These are phyloP conservation scores for Ogataea hybrid DNA, from an alignment of 1,139 yeast species.

Conservation along the genomic window DNA sequence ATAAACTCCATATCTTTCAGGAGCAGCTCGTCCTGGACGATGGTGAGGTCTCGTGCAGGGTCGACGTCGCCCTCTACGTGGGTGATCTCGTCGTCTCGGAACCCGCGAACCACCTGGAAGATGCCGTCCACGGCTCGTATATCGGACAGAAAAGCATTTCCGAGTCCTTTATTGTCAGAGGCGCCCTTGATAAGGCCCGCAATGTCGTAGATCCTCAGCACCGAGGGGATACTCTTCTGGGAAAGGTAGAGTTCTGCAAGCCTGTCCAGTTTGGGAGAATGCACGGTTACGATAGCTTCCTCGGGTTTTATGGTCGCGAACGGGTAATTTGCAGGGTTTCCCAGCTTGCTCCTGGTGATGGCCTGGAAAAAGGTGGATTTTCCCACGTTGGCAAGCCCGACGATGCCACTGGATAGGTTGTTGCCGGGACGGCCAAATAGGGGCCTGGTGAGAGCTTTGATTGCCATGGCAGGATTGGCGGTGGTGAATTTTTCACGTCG, in stretches of 20 bases:
- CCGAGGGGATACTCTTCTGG: constrained; percentile 45
- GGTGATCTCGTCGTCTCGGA: constrained; percentile 63
- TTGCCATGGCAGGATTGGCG: not conserved
- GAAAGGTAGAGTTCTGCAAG: constrained; percentile 47
- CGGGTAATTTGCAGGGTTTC: constrained; percentile 79
- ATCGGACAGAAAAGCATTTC: constrained; percentile 70
- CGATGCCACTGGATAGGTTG: constrained; percentile 55
- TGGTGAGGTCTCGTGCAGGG: constrained; percentile 64
- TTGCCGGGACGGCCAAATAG: constrained; percentile 55
- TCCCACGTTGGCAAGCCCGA: constrained; percentile 77
- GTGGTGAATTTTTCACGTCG: too few relatives aligned
- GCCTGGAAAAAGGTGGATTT: constrained; percentile 66
- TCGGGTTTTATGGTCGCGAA: constrained; percentile 79
- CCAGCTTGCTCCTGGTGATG: constrained; percentile 66
- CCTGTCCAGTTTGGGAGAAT: constrained; percentile 48
- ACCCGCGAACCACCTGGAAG: constrained; percentile 69
- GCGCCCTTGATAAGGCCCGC: constrained; percentile 78
- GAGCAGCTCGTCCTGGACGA: constrained; percentile 69
- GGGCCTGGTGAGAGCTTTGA: constrained; percentile 11
- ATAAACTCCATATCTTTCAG: constrained; percentile 68
- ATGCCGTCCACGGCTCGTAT: constrained; percentile 74
- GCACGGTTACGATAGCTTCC: constrained; percentile 59
- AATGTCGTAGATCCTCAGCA: constrained; percentile 63
- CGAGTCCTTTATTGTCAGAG: constrained; percentile 70
- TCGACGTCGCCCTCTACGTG: constrained; percentile 65